phyloP scores from a whole-genome alignment of 1,284 basidiomycete species.

The Moesziomyces parantarcticus region DNA sequence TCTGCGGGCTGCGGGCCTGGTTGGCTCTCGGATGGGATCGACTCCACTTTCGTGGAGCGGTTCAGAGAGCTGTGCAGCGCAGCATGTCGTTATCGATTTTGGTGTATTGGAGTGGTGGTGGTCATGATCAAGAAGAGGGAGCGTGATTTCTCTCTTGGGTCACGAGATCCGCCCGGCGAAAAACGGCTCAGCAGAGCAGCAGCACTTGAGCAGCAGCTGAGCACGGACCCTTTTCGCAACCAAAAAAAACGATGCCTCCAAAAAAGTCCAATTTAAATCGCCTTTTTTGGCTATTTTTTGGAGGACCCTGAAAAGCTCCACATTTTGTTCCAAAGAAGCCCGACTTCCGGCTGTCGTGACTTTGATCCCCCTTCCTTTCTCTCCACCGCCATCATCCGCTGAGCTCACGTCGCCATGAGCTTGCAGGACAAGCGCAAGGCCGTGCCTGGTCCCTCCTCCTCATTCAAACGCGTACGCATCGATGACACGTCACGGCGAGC shows the following conservation, averaged over 20 bases:
- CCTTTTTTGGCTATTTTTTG: not conserved
- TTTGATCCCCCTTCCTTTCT: not conserved
- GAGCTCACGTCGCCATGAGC: slow-evolving; percentile 28
- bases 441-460: not conserved
- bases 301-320: not conserved
- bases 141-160: slow-evolving; percentile 6
- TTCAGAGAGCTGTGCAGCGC: slow-evolving; percentile 21
- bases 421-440: slow-evolving; percentile 34
- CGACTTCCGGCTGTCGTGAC: too few relatives aligned
- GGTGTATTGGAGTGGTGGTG: not conserved
- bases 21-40: slow-evolving; percentile 14
- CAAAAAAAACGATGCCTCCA: not conserved
- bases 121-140: not conserved
- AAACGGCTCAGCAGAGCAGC: slow-evolving; percentile 11
- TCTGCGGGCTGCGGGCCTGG: slow-evolving; percentile 5
- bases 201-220: too few relatives aligned
- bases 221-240: not conserved
- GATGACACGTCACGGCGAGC: slow-evolving; percentile 24
- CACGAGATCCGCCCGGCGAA: slow-evolving; percentile 14
- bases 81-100: slow-evolving; percentile 19
- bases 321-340: not conserved
- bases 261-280: not conserved
- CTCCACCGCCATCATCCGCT: not conserved
- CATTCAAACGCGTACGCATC: slow-evolving; percentile 38
- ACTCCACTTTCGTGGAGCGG: slow-evolving; percentile 48